Conservation (phyloP, 306 rosid species). For the Luffa acutangula region DNA sequence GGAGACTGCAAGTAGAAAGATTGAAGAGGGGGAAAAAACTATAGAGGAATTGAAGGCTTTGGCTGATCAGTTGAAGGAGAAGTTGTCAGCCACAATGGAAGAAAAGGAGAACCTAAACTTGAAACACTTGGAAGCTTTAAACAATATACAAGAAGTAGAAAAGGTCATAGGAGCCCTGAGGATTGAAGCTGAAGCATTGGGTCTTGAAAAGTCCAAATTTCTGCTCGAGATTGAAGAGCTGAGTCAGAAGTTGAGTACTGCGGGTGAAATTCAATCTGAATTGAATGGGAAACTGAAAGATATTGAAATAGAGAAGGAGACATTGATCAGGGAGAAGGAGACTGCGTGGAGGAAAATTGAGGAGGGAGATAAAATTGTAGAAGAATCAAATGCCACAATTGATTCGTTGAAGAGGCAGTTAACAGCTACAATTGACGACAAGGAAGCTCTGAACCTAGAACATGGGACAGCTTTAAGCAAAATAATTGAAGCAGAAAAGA, state of each 20-base stretch:
- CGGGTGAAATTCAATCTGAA: conserved; percentile 10
- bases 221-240: conserved; percentile 6
- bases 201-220: conserved; percentile 9
- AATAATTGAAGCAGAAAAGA: conserved; percentile 9
- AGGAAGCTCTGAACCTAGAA: conserved; percentile 9
- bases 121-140: not conserved
- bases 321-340: conserved; percentile 22
- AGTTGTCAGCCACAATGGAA: conserved; percentile 5
- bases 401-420: conserved; percentile 23
- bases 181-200: conserved; percentile 2
- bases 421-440: conserved; percentile 37
- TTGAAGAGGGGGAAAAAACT: conserved; percentile 33
- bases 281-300: conserved; percentile 22
- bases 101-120: conserved; percentile 9
- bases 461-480: not conserved
- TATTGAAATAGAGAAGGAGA: conserved; percentile 21
- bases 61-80: conserved; percentile 28
- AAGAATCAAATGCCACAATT: not conserved
- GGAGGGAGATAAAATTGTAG: conserved; percentile 29
- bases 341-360: conserved; percentile 28
- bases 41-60: conserved; percentile 27
- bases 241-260: conserved; percentile 7
- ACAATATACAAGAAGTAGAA: conserved; percentile 9
- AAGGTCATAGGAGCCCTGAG: not conserved
- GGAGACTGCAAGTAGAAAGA: conserved; percentile 11